A percentile compares a stretch with the other conserved stretches of the same genome.
phyloP scores from a whole-genome alignment of 1,284 basidiomycete species.

The Apiotrichum siamense region DNA sequence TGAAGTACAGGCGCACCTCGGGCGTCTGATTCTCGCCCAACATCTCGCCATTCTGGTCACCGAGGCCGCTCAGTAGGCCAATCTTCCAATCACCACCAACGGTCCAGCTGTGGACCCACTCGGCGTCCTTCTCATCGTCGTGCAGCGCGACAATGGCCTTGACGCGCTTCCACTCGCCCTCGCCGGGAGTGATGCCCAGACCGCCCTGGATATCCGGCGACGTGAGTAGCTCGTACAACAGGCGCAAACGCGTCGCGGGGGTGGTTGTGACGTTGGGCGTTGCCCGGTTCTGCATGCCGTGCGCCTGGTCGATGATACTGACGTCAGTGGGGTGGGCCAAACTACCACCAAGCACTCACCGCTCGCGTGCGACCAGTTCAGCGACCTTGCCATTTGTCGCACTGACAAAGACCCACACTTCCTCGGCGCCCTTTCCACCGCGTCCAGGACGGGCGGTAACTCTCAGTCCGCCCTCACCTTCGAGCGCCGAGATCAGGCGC shows the following conservation, averaged over 20 bases:
- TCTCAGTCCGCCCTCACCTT: slow-evolving; percentile 36
- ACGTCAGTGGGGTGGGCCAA: background rate
- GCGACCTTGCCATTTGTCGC: slow-evolving; percentile 60
- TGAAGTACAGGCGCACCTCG: slow-evolving; percentile 82
- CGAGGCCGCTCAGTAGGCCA: slow-evolving; percentile 51
- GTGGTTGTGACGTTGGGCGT: slow-evolving; percentile 60
- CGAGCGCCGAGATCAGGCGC: slow-evolving; percentile 21
- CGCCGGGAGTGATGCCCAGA: slow-evolving; percentile 66
- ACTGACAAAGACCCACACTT: slow-evolving; percentile 73
- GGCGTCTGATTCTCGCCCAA: slow-evolving; percentile 61
- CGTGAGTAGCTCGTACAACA: slow-evolving; percentile 69
- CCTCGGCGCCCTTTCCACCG: slow-evolving; percentile 53
- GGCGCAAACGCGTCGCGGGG: slow-evolving; percentile 56
- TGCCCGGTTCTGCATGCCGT: slow-evolving; percentile 55
- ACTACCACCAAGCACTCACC: slow-evolving; percentile 58
- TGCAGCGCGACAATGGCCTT: slow-evolving; percentile 77
- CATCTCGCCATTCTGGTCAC: slow-evolving; percentile 51
- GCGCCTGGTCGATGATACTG: slow-evolving; percentile 25
- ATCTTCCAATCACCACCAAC: slow-evolving; percentile 51
- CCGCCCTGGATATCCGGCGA: slow-evolving; percentile 65
- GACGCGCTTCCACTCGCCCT: slow-evolving; percentile 67
- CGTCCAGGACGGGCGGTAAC: slow-evolving; percentile 30
- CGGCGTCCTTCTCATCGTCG: slow-evolving; percentile 58
- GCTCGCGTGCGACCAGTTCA: slow-evolving; percentile 64
- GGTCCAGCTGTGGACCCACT: slow-evolving; percentile 41